Base-by-base conservation (phyloP, 257 asterid species). In the Mentha longifolia region DNA sequence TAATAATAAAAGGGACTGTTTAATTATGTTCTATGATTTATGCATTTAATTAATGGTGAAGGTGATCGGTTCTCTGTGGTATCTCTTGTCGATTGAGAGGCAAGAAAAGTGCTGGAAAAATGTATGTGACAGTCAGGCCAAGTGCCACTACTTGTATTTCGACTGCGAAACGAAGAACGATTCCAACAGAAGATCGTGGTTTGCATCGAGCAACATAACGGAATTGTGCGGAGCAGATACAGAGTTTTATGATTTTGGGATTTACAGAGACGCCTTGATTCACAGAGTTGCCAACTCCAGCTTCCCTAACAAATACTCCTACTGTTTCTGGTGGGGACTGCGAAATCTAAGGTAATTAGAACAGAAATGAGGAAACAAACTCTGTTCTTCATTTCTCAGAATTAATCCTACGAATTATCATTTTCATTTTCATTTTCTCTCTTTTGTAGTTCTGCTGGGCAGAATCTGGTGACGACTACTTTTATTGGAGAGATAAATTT, bases 291-390 rank as follows among this genome's bases (percentile, higher is more conserved):
- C 84, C 30, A 71, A 61, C 9, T 63, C 86, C 7, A 79, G 66
- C 31, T 87, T 87, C 66, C 45, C 78, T 51, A 60, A 45, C 61
- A 80, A 84, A 50, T 89, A 82, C 76, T 70, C 80, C 49, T 89
- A 87, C 59, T 83, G 96, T 74, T 79, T 89, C 58, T 87, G 96
- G 93, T 89, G 96, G 96, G 93, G 93, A 7, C 67, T 89, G 11
- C 72, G 80, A 70, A 85, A 69, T 69, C 85, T 89, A 31, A 87
- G 96, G 96, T 56, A 47, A 28, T 28, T 28, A 28, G 25, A 22
- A 22, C 25, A 22, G 25, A 22, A n/a, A n/a, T n/a, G n/a, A n/a
- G n/a, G n/a, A n/a, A 22, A 22, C 25, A 1, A 22, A 28, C 31
- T 28, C 3, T 28, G 31, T 28, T 28, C 31, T 28, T 28, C 31